Evolutionary conservation across 371 early-diverging fungal species (phyloP).

Genomic region (Dichotomocladium elegans): DNA sequence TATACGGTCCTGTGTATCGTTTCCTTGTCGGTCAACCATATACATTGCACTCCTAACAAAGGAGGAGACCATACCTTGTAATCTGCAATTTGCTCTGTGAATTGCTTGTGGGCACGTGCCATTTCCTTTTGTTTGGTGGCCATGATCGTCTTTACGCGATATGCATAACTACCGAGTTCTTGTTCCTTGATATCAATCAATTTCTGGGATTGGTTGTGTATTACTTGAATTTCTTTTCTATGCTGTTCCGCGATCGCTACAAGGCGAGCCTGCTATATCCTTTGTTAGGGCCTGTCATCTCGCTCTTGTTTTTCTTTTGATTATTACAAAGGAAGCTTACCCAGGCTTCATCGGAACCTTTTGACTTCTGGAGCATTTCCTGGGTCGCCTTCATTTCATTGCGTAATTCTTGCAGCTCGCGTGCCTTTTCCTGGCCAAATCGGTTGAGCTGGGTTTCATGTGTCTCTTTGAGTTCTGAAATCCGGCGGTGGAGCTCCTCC

Average conservation of each 20-base stretch:
- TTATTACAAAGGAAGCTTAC: too few relatives aligned
- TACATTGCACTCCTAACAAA: not conserved
- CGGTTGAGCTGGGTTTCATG: conserved; percentile 27
- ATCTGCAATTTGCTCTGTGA: conserved; percentile 27
- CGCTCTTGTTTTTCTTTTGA: conserved; percentile 1
- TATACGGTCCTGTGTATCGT: conserved; percentile 14
- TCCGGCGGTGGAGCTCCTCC: conserved; percentile 21
- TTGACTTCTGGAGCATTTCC: not conserved
- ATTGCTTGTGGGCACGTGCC: conserved; percentile 17
- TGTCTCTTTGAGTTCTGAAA: conserved; percentile 20
- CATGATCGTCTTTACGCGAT: conserved; percentile 32
- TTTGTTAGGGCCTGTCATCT: not conserved
- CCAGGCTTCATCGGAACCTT: not conserved
- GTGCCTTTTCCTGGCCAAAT: conserved; percentile 32
- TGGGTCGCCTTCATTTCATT: conserved; percentile 5
- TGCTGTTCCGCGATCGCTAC: conserved; percentile 29
- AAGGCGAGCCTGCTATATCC: conserved; percentile 11
- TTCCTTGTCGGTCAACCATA: not conserved
- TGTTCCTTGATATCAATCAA: conserved; percentile 29
- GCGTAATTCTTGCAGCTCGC: conserved; percentile 14
- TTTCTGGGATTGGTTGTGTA: conserved; percentile 37
- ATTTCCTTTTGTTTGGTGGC: conserved; percentile 33
- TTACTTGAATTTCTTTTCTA: conserved; percentile 21
- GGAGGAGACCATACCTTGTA: conserved; percentile 37
- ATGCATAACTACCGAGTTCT: conserved; percentile 40